Evolutionary conservation across 371 early-diverging fungal genomes (phyloP).

Genomic region (Mortierella sp.): DNA sequence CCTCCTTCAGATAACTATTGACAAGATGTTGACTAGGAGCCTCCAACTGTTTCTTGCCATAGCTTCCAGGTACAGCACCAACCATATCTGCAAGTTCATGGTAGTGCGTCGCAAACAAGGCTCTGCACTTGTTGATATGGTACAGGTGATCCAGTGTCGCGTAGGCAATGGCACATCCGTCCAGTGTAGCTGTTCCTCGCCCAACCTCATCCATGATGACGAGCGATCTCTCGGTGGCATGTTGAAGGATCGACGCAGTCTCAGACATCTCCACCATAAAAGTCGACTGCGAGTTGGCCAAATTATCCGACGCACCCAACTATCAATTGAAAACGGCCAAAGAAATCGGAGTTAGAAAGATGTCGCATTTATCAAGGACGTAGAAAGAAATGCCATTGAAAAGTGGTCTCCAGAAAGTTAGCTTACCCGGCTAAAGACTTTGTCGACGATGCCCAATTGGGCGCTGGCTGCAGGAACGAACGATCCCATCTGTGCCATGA

Average conservation of each 20-base stretch:
- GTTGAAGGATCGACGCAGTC: conserved; percentile 88
- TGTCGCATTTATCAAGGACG: not conserved
- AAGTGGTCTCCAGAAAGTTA: not conserved
- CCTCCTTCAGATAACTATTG: not conserved
- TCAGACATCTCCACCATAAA: conserved; percentile 99
- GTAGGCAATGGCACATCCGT: conserved; percentile 94
- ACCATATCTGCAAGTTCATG: conserved; percentile 78
- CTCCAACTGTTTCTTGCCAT: not conserved
- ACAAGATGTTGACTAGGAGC: not conserved
- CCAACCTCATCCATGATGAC: conserved; percentile 98
- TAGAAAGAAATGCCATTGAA: not conserved
- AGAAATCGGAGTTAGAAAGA: not conserved
- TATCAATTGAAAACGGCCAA: conserved; percentile 9
- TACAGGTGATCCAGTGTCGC: conserved; percentile 89
- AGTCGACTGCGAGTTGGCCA: conserved; percentile 88
- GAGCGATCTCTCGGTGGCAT: conserved; percentile 85
- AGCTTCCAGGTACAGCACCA: conserved; percentile 33
- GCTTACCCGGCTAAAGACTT: conserved; percentile 89
- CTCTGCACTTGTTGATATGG: conserved; percentile 58
- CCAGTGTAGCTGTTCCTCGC: conserved; percentile 95
- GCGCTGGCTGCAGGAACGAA: conserved; percentile 94
- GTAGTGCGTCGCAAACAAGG: conserved; percentile 97
- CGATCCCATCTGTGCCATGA: conserved; percentile 95
- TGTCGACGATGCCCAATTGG: conserved; percentile 88
- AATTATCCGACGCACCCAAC: conserved; percentile 84